A percentile compares a stretch with the other conserved stretches of the same genome.
Conservation (phyloP, 1,284 basidiomycete genomes). For the Ceratobasidium sp. region DNA sequence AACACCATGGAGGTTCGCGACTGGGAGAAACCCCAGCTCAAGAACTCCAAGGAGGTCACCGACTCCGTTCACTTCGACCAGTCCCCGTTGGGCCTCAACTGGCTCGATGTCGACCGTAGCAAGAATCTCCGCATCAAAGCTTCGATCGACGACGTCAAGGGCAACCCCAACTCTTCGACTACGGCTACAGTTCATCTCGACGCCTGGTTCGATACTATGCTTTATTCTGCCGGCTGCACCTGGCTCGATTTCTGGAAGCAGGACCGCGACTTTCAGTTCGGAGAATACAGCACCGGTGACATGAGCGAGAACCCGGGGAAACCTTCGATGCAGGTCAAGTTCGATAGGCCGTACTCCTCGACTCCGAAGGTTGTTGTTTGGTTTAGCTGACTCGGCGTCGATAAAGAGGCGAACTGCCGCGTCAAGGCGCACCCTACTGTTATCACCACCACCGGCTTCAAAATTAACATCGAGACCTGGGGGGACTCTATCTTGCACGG, state of each 20-base stretch:
- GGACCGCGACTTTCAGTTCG: constrained; percentile 17
- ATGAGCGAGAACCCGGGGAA: background rate
- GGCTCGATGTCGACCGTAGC: constrained; percentile 15
- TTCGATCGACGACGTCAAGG: background rate
- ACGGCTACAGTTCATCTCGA: constrained; percentile 23
- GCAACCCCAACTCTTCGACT: background rate
- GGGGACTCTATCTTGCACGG: constrained; percentile 27
- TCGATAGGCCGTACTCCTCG: constrained; percentile 33
- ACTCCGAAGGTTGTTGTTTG: constrained; percentile 43
- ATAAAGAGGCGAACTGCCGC: constrained; percentile 23
- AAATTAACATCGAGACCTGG: constrained; percentile 36
- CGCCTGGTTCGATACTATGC: constrained; percentile 35
- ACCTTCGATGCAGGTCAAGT: constrained; percentile 20
- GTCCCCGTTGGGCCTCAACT: constrained; percentile 35
- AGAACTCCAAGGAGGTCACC: constrained; percentile 14
- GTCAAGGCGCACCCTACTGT: constrained; percentile 8
- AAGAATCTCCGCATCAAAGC: constrained; percentile 34
- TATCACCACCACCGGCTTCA: constrained; percentile 45
- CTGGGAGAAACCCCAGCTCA: constrained; percentile 22
- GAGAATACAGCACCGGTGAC: background rate
- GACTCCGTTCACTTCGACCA: constrained; percentile 6
- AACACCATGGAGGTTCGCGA: constrained; percentile 40
- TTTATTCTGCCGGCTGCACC: constrained; percentile 37
- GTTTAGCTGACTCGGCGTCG: constrained; percentile 33
- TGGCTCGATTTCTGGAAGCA: constrained; percentile 31